phyloP scores from a whole-genome alignment of 1,139 yeast species.

The Pichiaceae sp. region DNA sequence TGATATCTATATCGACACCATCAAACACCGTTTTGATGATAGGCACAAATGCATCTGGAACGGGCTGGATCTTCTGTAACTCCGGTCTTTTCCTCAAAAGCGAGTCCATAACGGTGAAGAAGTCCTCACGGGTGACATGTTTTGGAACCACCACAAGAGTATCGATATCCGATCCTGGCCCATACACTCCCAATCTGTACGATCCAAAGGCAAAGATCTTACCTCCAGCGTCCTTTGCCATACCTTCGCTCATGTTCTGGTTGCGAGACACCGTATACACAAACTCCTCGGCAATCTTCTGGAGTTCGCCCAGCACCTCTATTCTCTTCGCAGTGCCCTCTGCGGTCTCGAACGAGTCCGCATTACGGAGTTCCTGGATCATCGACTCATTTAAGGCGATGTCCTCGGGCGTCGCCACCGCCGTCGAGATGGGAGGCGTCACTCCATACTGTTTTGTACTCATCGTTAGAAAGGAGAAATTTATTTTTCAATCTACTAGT shows the following conservation, averaged over 20 bases:
- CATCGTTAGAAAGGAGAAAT: constrained; percentile 6
- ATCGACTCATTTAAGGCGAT: constrained; percentile 64
- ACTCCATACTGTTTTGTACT: constrained; percentile 51
- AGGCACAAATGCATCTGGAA: constrained; percentile 96
- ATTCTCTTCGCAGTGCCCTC: constrained; percentile 72
- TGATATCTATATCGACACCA: constrained; percentile 86
- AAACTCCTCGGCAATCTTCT: constrained; percentile 67
- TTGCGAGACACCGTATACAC: constrained; percentile 71
- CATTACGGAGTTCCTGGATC: constrained; percentile 70
- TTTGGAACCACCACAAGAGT: constrained; percentile 93
- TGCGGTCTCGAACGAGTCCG: constrained; percentile 86
- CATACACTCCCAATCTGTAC: constrained; percentile 88
- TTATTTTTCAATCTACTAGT: neutral
- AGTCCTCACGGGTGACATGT: constrained; percentile 86
- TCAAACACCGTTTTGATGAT: constrained; percentile 80
- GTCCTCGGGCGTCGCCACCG: constrained; percentile 79
- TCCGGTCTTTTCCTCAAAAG: constrained; percentile 66
- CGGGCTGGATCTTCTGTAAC: constrained; percentile 81
- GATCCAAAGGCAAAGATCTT: constrained; percentile 94
- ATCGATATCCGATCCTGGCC: constrained; percentile 98
- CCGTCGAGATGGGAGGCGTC: constrained; percentile 80
- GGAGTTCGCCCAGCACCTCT: constrained; percentile 62
- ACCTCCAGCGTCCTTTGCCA: constrained; percentile 97
- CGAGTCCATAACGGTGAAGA: constrained; percentile 69
- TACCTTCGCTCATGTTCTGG: constrained; percentile 92